Evolutionary conservation across 2,329 filamentous ascomycete genomes (phyloP).

Genomic region (Fusarium albidum): DNA sequence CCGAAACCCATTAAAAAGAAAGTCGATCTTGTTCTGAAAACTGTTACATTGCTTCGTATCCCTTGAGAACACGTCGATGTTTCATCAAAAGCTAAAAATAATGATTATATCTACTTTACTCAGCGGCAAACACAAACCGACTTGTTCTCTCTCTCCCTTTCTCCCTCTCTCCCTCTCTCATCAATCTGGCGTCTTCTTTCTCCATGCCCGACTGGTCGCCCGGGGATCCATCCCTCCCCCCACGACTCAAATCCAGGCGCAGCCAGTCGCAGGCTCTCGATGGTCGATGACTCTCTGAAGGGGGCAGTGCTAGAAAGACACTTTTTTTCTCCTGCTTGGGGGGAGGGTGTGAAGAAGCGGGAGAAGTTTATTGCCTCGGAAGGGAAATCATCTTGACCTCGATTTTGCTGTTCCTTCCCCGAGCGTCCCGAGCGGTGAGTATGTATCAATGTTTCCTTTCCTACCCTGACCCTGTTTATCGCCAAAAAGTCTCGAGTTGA

Average conservation of each 20-base stretch:
- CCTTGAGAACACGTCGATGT: too few relatives aligned
- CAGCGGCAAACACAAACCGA: too few relatives aligned
- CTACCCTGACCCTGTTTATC: too few relatives aligned
- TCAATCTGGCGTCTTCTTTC: background rate
- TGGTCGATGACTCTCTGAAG: constrained; percentile 9
- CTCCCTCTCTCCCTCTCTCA: too few relatives aligned
- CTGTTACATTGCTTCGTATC: too few relatives aligned
- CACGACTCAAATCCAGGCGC: constrained; percentile 10
- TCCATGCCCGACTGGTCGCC: constrained; percentile 6
- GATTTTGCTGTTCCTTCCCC: background rate
- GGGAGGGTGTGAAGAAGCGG: background rate
- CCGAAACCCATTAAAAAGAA: background rate
- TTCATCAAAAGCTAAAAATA: too few relatives aligned
- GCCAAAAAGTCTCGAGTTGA: too few relatives aligned
- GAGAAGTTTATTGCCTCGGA: background rate
- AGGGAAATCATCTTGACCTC: background rate
- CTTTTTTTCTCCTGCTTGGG: background rate
- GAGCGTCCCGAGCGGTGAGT: too few relatives aligned
- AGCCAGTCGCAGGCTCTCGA: constrained; percentile 27
- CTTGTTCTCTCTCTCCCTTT: too few relatives aligned
- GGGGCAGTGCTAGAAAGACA: background rate
- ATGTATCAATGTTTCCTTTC: too few relatives aligned
- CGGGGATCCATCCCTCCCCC: constrained; percentile 27
- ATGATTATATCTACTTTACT: too few relatives aligned
- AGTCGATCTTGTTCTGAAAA: too few relatives aligned